Percentiles rank a stretch among this genome's conserved stretches.
phyloP scores from a whole-genome alignment of 306 rosid genomes.

The Mimosa bimucronata region DNA sequence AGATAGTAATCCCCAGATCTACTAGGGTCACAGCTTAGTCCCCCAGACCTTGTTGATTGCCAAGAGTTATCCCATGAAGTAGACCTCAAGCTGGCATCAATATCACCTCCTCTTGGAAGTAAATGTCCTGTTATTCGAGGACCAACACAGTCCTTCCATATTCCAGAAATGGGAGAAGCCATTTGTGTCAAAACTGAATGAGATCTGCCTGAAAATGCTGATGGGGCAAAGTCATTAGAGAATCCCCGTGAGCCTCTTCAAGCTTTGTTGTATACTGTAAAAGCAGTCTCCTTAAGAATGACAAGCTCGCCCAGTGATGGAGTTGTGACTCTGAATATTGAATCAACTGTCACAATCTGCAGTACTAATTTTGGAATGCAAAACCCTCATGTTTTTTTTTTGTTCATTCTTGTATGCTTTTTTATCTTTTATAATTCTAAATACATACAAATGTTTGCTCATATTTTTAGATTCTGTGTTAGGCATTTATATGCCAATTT shows the following conservation, averaged over 20 bases:
- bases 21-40: conserved; percentile 72
- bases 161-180: conserved; percentile 82
- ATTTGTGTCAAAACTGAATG: conserved; percentile 79
- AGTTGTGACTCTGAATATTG: conserved; percentile 89
- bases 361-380: conserved; percentile 83
- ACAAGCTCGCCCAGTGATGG: conserved; percentile 87
- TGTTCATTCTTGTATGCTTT: too few species aligned
- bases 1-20: conserved; percentile 72
- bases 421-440: too few species aligned
- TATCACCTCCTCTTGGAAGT: conserved; percentile 93
- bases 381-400: too few species aligned
- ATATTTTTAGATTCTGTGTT: too few species aligned
- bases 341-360: conserved; percentile 96
- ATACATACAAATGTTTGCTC: too few species aligned
- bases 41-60: conserved; percentile 82
- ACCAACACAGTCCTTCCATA: conserved; percentile 96
- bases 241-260: conserved; percentile 86
- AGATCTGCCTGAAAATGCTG: conserved; percentile 72
- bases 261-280: conserved; percentile 93
- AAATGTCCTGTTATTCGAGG: conserved; percentile 86
- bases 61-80: conserved; percentile 93
- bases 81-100: conserved; percentile 88
- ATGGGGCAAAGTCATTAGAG: conserved; percentile 64
- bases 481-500: background rate
- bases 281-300: conserved; percentile 90